Conservation (phyloP, 306 rosid genomes). For the Carpinus viminea region DNA sequence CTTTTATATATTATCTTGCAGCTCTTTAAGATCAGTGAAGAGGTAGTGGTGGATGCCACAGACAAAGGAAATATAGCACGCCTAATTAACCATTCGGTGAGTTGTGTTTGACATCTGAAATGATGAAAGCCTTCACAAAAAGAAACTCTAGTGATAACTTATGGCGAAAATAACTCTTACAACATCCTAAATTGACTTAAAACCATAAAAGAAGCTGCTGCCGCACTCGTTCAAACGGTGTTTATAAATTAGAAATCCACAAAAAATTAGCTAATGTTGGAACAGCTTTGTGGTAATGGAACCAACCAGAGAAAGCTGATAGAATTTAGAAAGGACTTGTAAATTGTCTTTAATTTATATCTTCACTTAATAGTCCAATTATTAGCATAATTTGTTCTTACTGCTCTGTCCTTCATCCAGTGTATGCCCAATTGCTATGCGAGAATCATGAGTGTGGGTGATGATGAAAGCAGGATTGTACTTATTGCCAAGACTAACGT, state of each 20-base stretch:
- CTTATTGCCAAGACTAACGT: slow-evolving; percentile 91
- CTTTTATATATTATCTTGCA: slow-evolving; percentile 34
- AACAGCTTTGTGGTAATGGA: too few species aligned
- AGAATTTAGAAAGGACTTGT: neutral
- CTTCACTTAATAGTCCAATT: neutral
- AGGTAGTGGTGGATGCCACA: slow-evolving; percentile 98
- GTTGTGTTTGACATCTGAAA: slow-evolving; percentile 30
- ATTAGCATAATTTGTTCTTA: slow-evolving; percentile 3
- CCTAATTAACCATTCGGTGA: slow-evolving; percentile 92
- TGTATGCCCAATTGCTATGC: slow-evolving; percentile 99
- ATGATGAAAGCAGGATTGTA: slow-evolving; percentile 90
- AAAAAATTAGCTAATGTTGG: too few species aligned
- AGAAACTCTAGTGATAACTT: too few species aligned
- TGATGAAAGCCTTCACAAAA: neutral
- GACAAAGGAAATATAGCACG: slow-evolving; percentile 99
- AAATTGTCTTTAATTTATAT: neutral
- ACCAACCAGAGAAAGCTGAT: neutral
- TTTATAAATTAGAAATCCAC: too few species aligned
- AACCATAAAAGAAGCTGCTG: too few species aligned
- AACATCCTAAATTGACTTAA: too few species aligned
- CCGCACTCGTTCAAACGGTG: too few species aligned
- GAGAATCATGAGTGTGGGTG: slow-evolving; percentile 99
- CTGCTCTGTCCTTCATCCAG: slow-evolving; percentile 37
- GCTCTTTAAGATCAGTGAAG: slow-evolving; percentile 98
- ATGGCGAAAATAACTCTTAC: too few species aligned